phyloP scores from a whole-genome alignment of 441 rosid species.

The Manihot esculenta region DNA sequence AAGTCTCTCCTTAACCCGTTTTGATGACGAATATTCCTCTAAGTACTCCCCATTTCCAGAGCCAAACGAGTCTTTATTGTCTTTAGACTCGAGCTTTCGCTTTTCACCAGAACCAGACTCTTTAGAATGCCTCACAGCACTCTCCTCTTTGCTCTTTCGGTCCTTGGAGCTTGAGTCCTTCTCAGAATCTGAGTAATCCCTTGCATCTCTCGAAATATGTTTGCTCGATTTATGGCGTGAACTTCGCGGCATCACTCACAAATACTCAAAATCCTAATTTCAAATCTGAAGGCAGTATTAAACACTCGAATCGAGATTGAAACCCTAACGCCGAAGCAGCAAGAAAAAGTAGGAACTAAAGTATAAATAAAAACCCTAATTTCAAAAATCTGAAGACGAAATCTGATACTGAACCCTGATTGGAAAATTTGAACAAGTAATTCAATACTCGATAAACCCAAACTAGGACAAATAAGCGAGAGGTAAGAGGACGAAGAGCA shows the following conservation, averaged over 20 bases:
- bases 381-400: neutral
- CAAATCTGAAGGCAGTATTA: neutral
- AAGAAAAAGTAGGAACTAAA: neutral
- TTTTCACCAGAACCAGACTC: constrained; percentile 60
- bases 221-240: constrained; percentile 96
- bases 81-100: constrained; percentile 60
- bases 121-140: constrained; percentile 49
- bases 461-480: neutral
- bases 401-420: constrained; percentile 11
- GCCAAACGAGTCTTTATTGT: constrained; percentile 44
- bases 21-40: constrained; percentile 52
- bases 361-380: constrained; percentile 19
- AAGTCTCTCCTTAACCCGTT: constrained; percentile 60
- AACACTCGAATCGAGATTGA: constrained; percentile 4
- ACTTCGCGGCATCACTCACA: constrained; percentile 71
- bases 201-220: constrained; percentile 68
- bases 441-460: constrained; percentile 17
- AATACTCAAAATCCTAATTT: constrained; percentile 24
- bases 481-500: neutral
- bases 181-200: constrained; percentile 92
- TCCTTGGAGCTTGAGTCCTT: constrained; percentile 67
- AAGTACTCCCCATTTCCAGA: constrained; percentile 55
- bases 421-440: neutral
- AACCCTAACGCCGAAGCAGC: constrained; percentile 10
- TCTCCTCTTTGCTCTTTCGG: constrained; percentile 59